Percentiles rank a stretch among this genome's conserved stretches.
Conservation (phyloP, 1,284 basidiomycete species). For the Xanthoconium separans region DNA sequence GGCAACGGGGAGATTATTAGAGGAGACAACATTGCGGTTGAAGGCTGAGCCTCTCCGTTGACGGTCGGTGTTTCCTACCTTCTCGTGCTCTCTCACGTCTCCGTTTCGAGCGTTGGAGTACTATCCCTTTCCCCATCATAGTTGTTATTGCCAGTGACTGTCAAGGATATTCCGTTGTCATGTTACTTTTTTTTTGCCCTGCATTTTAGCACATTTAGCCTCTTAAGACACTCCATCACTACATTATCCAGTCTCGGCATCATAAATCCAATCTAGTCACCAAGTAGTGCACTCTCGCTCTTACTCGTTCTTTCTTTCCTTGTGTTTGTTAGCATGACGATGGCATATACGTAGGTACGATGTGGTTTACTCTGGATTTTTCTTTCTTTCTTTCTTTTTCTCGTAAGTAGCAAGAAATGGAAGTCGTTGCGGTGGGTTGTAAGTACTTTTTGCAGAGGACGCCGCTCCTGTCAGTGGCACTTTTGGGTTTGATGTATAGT, state of each 20-base stretch:
- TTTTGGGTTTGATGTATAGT: no score
- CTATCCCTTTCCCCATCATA: background rate
- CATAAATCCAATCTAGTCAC: constrained; percentile 29
- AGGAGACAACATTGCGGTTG: constrained; percentile 19
- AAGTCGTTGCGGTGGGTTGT: constrained; percentile 6
- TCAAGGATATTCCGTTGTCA: constrained; percentile 19
- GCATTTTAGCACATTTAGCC: constrained; percentile 22
- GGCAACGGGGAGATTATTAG: constrained; percentile 15
- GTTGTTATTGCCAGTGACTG: constrained; percentile 10
- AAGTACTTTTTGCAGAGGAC: background rate
- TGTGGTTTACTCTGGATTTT: constrained; percentile 15
- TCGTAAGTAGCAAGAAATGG: constrained; percentile 2
- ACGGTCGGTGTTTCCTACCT: constrained; percentile 9
- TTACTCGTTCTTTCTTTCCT: background rate
- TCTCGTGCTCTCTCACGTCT: background rate
- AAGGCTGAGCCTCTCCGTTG: constrained; percentile 32
- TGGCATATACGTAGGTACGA: constrained; percentile 16
- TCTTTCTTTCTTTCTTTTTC: background rate
- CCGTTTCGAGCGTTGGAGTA: constrained; percentile 2
- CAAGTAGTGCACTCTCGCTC: constrained; percentile 7
- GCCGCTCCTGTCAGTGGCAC: no score
- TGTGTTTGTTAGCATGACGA: constrained; percentile 11
- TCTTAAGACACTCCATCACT: constrained; percentile 14
- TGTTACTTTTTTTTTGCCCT: constrained; percentile 6
- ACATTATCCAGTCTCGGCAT: constrained; percentile 29